Conservation (phyloP, 2,329 filamentous ascomycete genomes). For the Cadophora sp. region DNA sequence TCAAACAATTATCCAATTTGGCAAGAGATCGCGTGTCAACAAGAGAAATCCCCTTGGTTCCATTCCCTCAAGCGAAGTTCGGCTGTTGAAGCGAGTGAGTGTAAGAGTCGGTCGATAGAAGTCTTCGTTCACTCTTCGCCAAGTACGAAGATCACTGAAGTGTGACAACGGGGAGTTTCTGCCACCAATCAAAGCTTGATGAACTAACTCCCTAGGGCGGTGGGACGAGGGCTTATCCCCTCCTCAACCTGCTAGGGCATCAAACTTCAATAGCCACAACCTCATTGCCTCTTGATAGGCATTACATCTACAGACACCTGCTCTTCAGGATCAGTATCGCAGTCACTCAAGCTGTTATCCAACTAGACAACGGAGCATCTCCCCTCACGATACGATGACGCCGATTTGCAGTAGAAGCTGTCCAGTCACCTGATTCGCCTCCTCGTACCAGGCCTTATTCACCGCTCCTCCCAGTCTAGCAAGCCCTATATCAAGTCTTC, state of each 20-base stretch:
- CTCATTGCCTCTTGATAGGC: not conserved
- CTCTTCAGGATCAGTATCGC: not conserved
- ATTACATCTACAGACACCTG: constrained; percentile 1
- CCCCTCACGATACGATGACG: not conserved
- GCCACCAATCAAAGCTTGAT: constrained; percentile 1
- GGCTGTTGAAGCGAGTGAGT: too few species aligned
- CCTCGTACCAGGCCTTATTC: not conserved
- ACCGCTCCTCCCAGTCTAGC: not conserved
- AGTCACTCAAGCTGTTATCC: not conserved
- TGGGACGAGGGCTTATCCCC: constrained; percentile 3
- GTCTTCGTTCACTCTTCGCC: too few species aligned
- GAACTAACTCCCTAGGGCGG: not conserved
- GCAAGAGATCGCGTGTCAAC: not conserved
- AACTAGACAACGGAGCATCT: not conserved
- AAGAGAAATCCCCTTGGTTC: not conserved
- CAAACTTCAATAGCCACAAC: constrained; percentile 6
- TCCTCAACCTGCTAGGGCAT: not conserved
- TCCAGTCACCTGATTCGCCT: constrained; percentile 8
- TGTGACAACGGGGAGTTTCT: not conserved
- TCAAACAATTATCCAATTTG: not conserved
- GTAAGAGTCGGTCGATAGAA: too few species aligned
- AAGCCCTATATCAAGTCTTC: not conserved
- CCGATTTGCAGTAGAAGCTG: not conserved
- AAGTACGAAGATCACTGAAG: constrained; percentile 1
- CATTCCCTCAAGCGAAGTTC: too few species aligned